Evolutionary conservation across 2,329 filamentous ascomycete species (phyloP), one percentile per base, ranked within the genome.

Genomic region (Xylaria sp.): DNA sequence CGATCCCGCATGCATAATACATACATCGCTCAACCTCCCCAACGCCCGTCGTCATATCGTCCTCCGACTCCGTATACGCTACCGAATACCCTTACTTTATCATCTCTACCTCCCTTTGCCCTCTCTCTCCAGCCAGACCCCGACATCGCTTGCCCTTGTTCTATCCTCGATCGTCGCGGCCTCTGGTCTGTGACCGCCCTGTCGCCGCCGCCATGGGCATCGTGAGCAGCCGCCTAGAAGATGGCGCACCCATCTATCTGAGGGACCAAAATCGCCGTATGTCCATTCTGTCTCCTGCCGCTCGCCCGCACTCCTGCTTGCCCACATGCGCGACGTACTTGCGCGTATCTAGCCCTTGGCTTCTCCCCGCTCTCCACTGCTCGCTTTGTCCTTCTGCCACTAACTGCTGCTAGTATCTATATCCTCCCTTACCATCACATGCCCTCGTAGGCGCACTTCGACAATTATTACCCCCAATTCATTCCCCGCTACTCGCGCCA

Each of bases 181-280:
- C 67, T 28, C 65, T 67, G 66, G 62, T 68, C 69, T 67, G 57
- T 54, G 73, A 72, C 72, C 67, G 51, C 68, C 70, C 68, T 63
- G 51, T 55, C 66, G 65, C 65, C 66, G 69, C 68, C 66, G 69
- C 68, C 77, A 99, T 99, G 95, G 95, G 95, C 75, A 93, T 91
- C 82, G 89, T 97, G 79, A 89, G 88, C 78, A 97, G 94, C 83
- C 91, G 89, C 79, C 88, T 89, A 73, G 94, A 96, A 72, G 94
- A 97, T 74, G 91, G 88, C 76, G 85, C 87, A 71, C 80, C 87
- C 72, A 82, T 98, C 76, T 96, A 91, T 77, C 83, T 98, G 75
- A 90, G 91, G 81, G 95, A 99, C 77, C 95, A 97, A 83, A 92
- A 87, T 77, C 89, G 93, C 84, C 88, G 95, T 98, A 65, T 23